Percentiles rank a stretch among this genome's conserved stretches.
Evolutionary conservation across 2,329 filamentous ascomycete genomes (phyloP).

Genomic region (Fusarium xyrophilum): DNA sequence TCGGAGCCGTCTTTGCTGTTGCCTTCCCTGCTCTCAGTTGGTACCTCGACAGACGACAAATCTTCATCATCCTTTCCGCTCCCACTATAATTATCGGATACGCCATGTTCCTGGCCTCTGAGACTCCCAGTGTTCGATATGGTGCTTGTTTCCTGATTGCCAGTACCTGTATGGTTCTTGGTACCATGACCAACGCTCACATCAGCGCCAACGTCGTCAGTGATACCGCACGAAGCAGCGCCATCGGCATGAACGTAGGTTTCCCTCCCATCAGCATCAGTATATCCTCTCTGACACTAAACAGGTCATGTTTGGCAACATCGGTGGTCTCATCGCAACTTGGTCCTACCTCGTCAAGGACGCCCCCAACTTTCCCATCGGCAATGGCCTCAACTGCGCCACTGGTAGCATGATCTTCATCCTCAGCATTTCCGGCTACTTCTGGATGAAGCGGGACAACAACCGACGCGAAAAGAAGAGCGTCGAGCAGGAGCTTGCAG

Average conservation of each 20-base stretch:
- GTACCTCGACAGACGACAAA: slow-evolving; percentile 60
- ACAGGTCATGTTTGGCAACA: slow-evolving; percentile 43
- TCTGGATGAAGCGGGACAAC: slow-evolving; percentile 71
- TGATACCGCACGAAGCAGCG: slow-evolving; percentile 68
- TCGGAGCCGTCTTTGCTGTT: slow-evolving; percentile 67
- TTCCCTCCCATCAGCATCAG: too few relatives aligned
- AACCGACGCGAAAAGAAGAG: slow-evolving; percentile 61
- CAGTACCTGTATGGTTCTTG: slow-evolving; percentile 65
- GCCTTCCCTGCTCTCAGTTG: slow-evolving; percentile 64
- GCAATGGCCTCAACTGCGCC: slow-evolving; percentile 69
- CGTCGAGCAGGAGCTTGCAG: slow-evolving; percentile 63
- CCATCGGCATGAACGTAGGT: slow-evolving; percentile 57
- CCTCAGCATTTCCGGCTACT: slow-evolving; percentile 54
- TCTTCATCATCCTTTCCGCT: slow-evolving; percentile 62
- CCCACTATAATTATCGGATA: slow-evolving; percentile 69
- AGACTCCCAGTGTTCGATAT: slow-evolving; percentile 58
- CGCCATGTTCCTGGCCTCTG: slow-evolving; percentile 66
- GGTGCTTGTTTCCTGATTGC: slow-evolving; percentile 70
- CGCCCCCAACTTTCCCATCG: slow-evolving; percentile 70
- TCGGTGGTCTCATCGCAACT: slow-evolving; percentile 72
- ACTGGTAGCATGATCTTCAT: slow-evolving; percentile 65
- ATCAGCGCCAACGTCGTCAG: slow-evolving; percentile 70
- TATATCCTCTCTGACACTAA: background rate
- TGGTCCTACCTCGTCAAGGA: slow-evolving; percentile 71
- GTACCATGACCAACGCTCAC: slow-evolving; percentile 68